Percentiles rank a stretch among this genome's conserved stretches.
These are phyloP conservation scores for Evernia prunastri DNA, from an alignment of 495 filamentous ascomycete species.

Conservation along the genomic window DNA sequence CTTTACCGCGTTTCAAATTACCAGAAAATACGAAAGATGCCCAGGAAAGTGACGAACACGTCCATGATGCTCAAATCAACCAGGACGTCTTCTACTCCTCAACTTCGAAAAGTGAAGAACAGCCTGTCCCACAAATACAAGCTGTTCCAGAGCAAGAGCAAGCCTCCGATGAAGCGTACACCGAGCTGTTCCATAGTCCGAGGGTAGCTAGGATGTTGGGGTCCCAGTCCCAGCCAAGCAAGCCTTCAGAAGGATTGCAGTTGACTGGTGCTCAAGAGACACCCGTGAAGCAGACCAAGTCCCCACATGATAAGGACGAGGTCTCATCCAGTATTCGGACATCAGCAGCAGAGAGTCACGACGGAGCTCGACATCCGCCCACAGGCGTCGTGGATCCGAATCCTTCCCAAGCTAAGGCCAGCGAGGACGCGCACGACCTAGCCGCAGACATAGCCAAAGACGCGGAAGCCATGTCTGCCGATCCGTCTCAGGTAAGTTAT, in stretches of 20 bases:
- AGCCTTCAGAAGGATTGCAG: slow-evolving; percentile 21
- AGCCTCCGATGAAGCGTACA: slow-evolving; percentile 51
- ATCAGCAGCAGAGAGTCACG: background rate
- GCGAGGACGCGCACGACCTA: slow-evolving; percentile 30
- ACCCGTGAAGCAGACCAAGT: slow-evolving; percentile 30
- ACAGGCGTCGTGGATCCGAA: background rate
- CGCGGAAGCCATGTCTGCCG: slow-evolving; percentile 15
- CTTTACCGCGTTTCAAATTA: slow-evolving; percentile 52
- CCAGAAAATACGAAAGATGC: slow-evolving; percentile 46
- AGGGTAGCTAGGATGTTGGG: slow-evolving; percentile 50
- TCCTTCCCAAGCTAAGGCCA: slow-evolving; percentile 8
- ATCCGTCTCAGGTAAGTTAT: slow-evolving; percentile 22
- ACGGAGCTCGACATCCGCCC: background rate
- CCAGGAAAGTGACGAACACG: slow-evolving; percentile 35
- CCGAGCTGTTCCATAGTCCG: slow-evolving; percentile 55
- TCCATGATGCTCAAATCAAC: slow-evolving; percentile 44
- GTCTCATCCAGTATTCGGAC: slow-evolving; percentile 38
- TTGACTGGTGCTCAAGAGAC: slow-evolving; percentile 27
- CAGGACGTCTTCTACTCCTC: slow-evolving; percentile 51
- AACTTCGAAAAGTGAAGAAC: slow-evolving; percentile 22
- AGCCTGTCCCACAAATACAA: slow-evolving; percentile 23
- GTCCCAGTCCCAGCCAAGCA: slow-evolving; percentile 3
- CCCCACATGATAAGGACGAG: slow-evolving; percentile 33
- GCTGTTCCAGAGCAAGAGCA: slow-evolving; percentile 38
- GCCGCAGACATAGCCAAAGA: slow-evolving; percentile 35